phyloP scores from a whole-genome alignment of 1,284 basidiomycete species.

The Ustilago lituana region DNA sequence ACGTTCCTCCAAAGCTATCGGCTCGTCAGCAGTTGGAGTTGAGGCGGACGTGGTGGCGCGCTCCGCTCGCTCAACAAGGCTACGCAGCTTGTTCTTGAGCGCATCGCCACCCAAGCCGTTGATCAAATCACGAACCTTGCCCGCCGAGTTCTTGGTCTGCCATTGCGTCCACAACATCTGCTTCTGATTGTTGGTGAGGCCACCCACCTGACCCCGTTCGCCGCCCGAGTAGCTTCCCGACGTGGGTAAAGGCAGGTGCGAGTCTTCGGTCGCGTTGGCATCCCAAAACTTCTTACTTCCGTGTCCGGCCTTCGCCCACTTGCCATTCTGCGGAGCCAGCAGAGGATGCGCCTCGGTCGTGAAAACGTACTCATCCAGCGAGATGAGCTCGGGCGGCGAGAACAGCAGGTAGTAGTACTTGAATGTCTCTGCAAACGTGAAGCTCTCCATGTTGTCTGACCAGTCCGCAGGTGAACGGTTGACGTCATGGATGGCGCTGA shows the following conservation, averaged over 20 bases:
- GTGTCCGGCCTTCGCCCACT: conserved; percentile 49
- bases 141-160: conserved; percentile 31
- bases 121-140: conserved; percentile 35
- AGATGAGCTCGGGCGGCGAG: conserved; percentile 70
- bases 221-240: conserved; percentile 54
- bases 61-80: conserved; percentile 24
- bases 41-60: neutral
- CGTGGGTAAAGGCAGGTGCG: conserved; percentile 28
- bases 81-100: conserved; percentile 37
- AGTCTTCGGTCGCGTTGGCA: conserved; percentile 8
- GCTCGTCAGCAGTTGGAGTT: neutral
- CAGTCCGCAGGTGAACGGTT: conserved; percentile 57
- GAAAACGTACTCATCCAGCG: conserved; percentile 73
- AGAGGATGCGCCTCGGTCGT: conserved; percentile 69
- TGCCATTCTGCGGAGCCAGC: conserved; percentile 55
- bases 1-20: no score
- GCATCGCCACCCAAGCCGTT: conserved; percentile 33
- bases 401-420: conserved; percentile 69
- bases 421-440: conserved; percentile 72
- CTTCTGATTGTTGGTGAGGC: conserved; percentile 62
- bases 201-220: conserved; percentile 51
- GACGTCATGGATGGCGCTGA: conserved; percentile 69
- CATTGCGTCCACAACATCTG: conserved; percentile 44
- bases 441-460: conserved; percentile 70
- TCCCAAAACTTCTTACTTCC: conserved; percentile 57